Conservation (phyloP, 2,329 filamentous ascomycete genomes). For the Hymenoscyphus fraxineus region DNA sequence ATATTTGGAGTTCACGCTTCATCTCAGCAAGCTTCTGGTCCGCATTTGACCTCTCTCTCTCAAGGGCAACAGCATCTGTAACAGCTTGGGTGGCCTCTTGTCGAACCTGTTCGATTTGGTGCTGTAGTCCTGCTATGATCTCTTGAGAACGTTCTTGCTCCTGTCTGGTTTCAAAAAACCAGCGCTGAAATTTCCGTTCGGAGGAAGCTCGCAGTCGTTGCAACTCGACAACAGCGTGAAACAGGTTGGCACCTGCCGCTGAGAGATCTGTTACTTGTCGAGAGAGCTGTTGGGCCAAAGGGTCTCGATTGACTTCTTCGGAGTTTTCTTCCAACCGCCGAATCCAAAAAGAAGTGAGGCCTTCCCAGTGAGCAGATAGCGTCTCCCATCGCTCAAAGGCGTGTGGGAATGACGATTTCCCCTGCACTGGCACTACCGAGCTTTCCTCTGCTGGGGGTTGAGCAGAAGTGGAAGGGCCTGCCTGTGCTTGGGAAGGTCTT, state of each 20-base stretch:
- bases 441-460: conserved; percentile 16
- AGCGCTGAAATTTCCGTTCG: conserved; percentile 95
- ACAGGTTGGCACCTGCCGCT: conserved; percentile 91
- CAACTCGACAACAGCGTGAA: conserved; percentile 94
- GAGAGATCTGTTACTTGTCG: conserved; percentile 97
- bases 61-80: conserved; percentile 60
- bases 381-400: conserved; percentile 98
- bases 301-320: conserved; percentile 76
- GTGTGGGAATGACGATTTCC: conserved; percentile 79
- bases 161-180: conserved; percentile 92
- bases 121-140: conserved; percentile 74
- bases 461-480: conserved; percentile 10
- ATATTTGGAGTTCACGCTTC: conserved; percentile 88
- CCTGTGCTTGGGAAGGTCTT: conserved; percentile 17
- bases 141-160: conserved; percentile 86
- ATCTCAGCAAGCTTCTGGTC: conserved; percentile 84
- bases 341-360: conserved; percentile 96
- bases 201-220: conserved; percentile 91
- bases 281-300: conserved; percentile 81
- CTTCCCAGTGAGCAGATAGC: conserved; percentile 96
- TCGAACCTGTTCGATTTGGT: conserved; percentile 70
- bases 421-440: conserved; percentile 6
- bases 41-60: conserved; percentile 64
- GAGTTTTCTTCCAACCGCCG: conserved; percentile 86
- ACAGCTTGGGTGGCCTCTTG: conserved; percentile 65